phyloP scores from a whole-genome alignment of 2,329 filamentous ascomycete genomes.

The Arthrinium phaeospermum region DNA sequence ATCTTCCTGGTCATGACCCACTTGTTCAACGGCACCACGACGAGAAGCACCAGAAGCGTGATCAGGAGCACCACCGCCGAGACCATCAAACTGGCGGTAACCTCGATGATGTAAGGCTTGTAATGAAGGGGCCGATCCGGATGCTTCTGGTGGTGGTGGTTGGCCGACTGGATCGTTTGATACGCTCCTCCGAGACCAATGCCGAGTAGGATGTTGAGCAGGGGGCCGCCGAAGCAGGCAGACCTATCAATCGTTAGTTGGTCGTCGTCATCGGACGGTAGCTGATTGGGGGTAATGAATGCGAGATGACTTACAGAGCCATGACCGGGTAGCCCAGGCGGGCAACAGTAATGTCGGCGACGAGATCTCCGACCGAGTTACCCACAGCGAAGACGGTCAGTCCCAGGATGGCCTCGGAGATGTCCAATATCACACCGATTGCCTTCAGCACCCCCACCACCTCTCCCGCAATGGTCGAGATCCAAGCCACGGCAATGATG shows the following conservation, averaged over 20 bases:
- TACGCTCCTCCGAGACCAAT: slow-evolving; percentile 91
- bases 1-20: slow-evolving; percentile 87
- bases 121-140: slow-evolving; percentile 69
- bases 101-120: slow-evolving; percentile 80
- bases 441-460: slow-evolving; percentile 95
- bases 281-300: background rate
- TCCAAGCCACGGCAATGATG: slow-evolving; percentile 91
- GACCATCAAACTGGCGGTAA: slow-evolving; percentile 84
- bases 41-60: slow-evolving; percentile 78
- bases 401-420: slow-evolving; percentile 92
- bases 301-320: slow-evolving; percentile 66
- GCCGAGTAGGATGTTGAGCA: slow-evolving; percentile 95
- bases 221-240: slow-evolving; percentile 96
- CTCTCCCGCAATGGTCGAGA: slow-evolving; percentile 92
- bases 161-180: slow-evolving; percentile 77
- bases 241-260: slow-evolving; percentile 54
- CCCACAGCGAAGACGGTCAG: slow-evolving; percentile 96
- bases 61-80: slow-evolving; percentile 83
- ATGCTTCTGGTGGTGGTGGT: slow-evolving; percentile 69
- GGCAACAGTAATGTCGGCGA: slow-evolving; percentile 93
- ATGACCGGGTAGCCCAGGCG: slow-evolving; percentile 94
- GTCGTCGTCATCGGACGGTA: background rate
- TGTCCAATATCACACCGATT: slow-evolving; percentile 87
- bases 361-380: slow-evolving; percentile 91
- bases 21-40: slow-evolving; percentile 82